These are phyloP conservation scores for Nigrograna mackinnonii DNA, from an alignment of 2,329 filamentous ascomycete genomes.

Conservation along the genomic window DNA sequence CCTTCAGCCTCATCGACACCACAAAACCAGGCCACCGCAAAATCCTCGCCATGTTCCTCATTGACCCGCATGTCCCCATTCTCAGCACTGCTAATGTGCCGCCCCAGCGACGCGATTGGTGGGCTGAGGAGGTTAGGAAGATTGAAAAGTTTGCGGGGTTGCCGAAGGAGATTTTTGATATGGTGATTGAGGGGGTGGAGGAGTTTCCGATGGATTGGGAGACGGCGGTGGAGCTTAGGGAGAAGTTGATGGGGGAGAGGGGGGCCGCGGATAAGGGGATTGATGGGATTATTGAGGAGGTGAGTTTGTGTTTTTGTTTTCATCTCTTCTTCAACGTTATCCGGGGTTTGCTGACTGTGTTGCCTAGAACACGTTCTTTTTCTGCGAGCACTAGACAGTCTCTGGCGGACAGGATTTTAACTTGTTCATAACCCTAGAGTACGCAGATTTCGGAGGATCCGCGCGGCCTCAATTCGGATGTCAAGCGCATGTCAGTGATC, in stretches of 20 bases:
- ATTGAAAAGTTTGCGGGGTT: background rate
- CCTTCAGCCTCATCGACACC: constrained; percentile 55
- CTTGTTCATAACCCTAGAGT: too few species aligned
- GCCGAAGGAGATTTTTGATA: background rate
- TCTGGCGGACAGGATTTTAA: too few species aligned
- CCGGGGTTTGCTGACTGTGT: background rate
- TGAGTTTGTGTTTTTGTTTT: background rate
- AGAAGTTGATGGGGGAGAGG: constrained; percentile 3
- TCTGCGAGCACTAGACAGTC: constrained; percentile 14
- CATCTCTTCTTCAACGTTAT: constrained; percentile 3
- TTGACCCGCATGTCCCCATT: constrained; percentile 59
- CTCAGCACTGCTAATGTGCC: constrained; percentile 57
- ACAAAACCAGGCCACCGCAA: constrained; percentile 59
- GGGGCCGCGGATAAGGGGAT: constrained; percentile 1
- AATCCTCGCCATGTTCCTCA: constrained; percentile 62
- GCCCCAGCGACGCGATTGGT: constrained; percentile 55
- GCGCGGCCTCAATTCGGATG: too few species aligned
- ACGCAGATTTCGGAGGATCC: too few species aligned
- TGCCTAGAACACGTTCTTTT: constrained; percentile 4
- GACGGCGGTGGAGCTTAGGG: background rate
- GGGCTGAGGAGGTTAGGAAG: constrained; percentile 14
- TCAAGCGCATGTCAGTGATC: too few species aligned
- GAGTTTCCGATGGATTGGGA: background rate
- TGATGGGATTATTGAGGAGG: constrained; percentile 1
- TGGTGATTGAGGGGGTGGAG: background rate